Percentiles rank a stretch among this genome's conserved stretches.
Conservation (phyloP, 2,329 filamentous ascomycete species). For the Sporothrix brasiliensis region DNA sequence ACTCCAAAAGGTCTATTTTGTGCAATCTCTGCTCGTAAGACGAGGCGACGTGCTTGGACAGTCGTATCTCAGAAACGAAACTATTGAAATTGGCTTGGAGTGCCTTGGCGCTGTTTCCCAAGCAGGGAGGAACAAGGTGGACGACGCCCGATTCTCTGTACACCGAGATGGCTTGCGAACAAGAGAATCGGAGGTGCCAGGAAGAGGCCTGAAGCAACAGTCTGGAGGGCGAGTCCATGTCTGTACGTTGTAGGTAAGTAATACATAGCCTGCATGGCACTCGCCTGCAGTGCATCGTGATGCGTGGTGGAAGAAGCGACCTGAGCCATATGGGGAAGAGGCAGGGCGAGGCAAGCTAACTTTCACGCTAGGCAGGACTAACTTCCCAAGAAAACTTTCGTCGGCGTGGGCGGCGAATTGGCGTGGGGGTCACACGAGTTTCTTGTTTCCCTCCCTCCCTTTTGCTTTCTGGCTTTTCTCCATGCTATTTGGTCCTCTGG, state of each 20-base stretch:
- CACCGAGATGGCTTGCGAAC: not conserved
- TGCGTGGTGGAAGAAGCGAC: slow-evolving; percentile 2
- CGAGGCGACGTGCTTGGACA: not conserved
- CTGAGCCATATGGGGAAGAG: slow-evolving; percentile 14
- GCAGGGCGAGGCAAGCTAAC: not conserved
- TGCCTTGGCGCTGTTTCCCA: not conserved
- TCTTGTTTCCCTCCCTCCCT: not conserved
- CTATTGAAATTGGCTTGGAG: not conserved
- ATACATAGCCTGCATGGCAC: not conserved
- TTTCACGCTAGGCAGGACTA: slow-evolving; percentile 13
- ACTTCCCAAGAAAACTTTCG: slow-evolving; percentile 16
- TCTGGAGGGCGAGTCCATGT: not conserved
- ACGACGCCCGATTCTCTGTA: not conserved
- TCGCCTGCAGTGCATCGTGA: slow-evolving; percentile 20
- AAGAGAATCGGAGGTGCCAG: not conserved
- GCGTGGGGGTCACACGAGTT: slow-evolving; percentile 24
- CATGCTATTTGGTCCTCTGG: not conserved
- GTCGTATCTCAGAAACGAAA: not conserved
- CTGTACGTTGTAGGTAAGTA: too few species aligned
- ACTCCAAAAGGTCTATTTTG: not conserved
- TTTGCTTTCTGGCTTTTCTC: not conserved
- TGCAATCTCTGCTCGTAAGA: too few species aligned
- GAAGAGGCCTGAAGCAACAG: not conserved
- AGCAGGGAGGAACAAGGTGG: not conserved
- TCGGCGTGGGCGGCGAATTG: slow-evolving; percentile 3